phyloP scores from a whole-genome alignment of 2,329 filamentous ascomycete genomes.

The Exophiala sp. region DNA sequence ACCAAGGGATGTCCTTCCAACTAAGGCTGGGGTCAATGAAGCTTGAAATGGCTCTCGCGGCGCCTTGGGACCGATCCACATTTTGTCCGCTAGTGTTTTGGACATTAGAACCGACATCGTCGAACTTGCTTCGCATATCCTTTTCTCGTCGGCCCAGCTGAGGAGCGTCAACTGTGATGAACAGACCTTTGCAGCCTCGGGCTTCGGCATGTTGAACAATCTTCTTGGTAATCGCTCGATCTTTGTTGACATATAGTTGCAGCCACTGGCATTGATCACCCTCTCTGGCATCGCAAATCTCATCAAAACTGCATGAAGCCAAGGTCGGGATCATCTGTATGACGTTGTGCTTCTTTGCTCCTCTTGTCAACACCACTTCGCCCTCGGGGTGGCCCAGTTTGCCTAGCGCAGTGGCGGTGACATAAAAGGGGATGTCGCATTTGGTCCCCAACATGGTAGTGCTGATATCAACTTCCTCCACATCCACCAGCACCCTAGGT shows the following conservation, averaged over 20 bases:
- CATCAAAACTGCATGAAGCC: constrained; percentile 94
- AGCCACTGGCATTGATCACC: constrained; percentile 90
- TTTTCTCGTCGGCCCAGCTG: constrained; percentile 93
- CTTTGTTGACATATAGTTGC: constrained; percentile 95
- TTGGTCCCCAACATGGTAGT: constrained; percentile 93
- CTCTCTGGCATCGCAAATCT: constrained; percentile 79
- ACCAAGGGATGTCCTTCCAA: constrained; percentile 95
- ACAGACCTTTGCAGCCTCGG: constrained; percentile 88
- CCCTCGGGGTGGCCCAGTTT: constrained; percentile 88
- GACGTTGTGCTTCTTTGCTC: constrained; percentile 77
- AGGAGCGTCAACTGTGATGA: constrained; percentile 97
- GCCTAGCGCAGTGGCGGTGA: constrained; percentile 90
- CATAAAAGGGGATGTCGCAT: constrained; percentile 82
- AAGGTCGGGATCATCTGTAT: constrained; percentile 98
- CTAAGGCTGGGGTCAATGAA: constrained; percentile 94
- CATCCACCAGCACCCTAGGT: constrained; percentile 79
- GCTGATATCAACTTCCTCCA: constrained; percentile 75
- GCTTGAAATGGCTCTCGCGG: constrained; percentile 85
- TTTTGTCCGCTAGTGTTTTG: constrained; percentile 61
- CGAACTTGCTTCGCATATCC: constrained; percentile 93
- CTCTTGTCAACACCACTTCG: constrained; percentile 82
- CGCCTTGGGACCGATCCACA: constrained; percentile 84
- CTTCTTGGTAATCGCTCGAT: constrained; percentile 78
- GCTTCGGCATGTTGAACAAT: constrained; percentile 89
- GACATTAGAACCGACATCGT: constrained; percentile 74